A percentile compares a stretch with the other conserved stretches of the same genome.
phyloP scores from a whole-genome alignment of 2,329 filamentous ascomycete genomes.

The Colletotrichum melonis region DNA sequence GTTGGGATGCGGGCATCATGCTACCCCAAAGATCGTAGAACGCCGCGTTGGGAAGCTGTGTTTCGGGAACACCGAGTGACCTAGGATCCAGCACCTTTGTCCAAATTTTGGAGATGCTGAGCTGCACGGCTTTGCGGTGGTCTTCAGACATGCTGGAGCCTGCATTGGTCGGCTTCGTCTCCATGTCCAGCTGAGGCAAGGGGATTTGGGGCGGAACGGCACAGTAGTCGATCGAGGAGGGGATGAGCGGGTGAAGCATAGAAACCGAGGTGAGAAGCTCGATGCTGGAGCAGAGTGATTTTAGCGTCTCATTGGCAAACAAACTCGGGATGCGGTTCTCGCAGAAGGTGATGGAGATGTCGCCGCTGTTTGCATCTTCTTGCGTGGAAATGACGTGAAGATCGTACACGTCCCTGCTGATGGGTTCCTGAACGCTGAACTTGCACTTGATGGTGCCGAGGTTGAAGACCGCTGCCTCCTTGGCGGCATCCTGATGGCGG shows the following conservation, averaged over 20 bases:
- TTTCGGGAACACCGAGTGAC: conserved; percentile 51
- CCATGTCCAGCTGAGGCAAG: conserved; percentile 43
- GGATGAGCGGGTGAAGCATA: conserved; percentile 58
- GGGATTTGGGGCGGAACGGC: conserved; percentile 54
- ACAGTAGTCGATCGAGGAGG: conserved; percentile 55
- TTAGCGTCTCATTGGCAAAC: conserved; percentile 58
- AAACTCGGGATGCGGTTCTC: conserved; percentile 53
- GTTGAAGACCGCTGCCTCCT: conserved; percentile 53
- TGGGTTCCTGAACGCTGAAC: conserved; percentile 54
- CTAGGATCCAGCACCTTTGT: conserved; percentile 54
- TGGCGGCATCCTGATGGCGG: conserved; percentile 53
- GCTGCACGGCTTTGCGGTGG: conserved; percentile 54
- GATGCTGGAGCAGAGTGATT: conserved; percentile 58
- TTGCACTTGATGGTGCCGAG: conserved; percentile 59
- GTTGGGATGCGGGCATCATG: conserved; percentile 59
- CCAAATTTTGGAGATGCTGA: conserved; percentile 57
- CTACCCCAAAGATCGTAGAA: conserved; percentile 65
- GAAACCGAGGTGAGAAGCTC: conserved; percentile 58
- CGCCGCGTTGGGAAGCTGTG: conserved; percentile 55
- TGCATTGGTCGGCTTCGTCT: conserved; percentile 39
- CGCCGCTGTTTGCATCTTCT: conserved; percentile 48
- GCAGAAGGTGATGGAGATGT: conserved; percentile 59
- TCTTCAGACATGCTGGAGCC: conserved; percentile 49
- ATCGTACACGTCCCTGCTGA: conserved; percentile 55
- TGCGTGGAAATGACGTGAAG: conserved; percentile 57